These are phyloP conservation scores for Camellia lanceoleosa DNA, from an alignment of 148 eudicot species.

Conservation along the genomic window DNA sequence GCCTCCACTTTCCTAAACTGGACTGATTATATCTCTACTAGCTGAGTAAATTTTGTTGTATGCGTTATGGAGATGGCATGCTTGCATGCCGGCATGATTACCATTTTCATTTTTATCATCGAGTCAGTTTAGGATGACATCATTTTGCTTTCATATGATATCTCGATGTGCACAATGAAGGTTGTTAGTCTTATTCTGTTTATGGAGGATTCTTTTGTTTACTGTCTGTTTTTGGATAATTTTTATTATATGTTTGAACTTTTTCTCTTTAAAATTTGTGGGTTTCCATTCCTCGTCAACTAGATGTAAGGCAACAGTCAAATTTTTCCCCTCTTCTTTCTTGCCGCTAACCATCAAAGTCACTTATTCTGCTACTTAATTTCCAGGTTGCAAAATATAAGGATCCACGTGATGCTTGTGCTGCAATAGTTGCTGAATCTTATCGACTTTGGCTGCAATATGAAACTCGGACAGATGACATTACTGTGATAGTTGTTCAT, in stretches of 20 bases:
- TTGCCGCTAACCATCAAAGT: conserved; percentile 6
- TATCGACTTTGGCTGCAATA: conserved; percentile 98
- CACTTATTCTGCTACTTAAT: conserved; percentile 5
- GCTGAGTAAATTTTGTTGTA: not conserved
- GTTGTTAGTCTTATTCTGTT: not conserved
- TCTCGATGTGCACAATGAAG: no score
- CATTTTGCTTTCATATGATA: not conserved
- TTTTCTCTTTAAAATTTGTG: not conserved
- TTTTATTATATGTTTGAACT: not conserved
- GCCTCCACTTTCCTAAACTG: not conserved
- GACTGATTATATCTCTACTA: not conserved
- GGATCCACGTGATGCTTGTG: conserved; percentile 99
- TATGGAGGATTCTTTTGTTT: not conserved
- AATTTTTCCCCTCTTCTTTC: not conserved
- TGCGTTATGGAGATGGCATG: not conserved
- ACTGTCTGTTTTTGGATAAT: not conserved
- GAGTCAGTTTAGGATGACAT: not conserved
- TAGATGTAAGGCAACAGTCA: not conserved
- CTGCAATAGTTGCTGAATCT: conserved; percentile 99
- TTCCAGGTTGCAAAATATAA: conserved; percentile 75
- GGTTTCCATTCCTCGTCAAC: not conserved
- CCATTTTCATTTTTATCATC: not conserved
- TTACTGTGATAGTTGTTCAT: conserved; percentile 89
- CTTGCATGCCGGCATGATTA: not conserved
- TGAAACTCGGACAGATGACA: conserved; percentile 99